Percentiles rank a stretch among this genome's conserved stretches.
phyloP scores from a whole-genome alignment of 768 basidiomycete species.

The Fomitopsis serialis region DNA sequence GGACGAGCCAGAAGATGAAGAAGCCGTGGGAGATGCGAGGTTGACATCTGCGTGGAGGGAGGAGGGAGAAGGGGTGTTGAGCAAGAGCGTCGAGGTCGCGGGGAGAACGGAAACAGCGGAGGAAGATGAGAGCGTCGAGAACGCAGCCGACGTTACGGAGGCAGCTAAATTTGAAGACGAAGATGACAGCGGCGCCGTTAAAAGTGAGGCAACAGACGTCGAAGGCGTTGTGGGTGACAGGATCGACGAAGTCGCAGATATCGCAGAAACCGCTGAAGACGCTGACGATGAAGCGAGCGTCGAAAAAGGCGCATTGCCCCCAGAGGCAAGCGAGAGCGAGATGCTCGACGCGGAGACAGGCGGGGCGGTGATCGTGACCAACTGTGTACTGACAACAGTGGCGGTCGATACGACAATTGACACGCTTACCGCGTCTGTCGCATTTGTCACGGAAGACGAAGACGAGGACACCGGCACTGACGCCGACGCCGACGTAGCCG shows the following conservation, averaged over 20 bases:
- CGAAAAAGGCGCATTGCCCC: neutral
- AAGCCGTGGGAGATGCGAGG: neutral
- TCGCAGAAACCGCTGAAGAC: no score
- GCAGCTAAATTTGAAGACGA: neutral
- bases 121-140: neutral
- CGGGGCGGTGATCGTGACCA: conserved; percentile 19
- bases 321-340: neutral
- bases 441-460: neutral
- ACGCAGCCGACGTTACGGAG: neutral
- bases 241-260: no score
- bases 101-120: neutral
- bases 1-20: neutral
- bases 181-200: no score
- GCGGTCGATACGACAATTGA: conserved; percentile 8
- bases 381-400: conserved; percentile 18
- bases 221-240: no score
- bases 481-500: neutral
- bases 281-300: neutral
- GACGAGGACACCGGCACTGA: neutral
- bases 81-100: neutral
- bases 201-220: no score
- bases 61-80: neutral
- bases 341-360: neutral
- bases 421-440: neutral
- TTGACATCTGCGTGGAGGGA: neutral